These are phyloP conservation scores for Heliosperma pusillum DNA, from an alignment of 148 eudicot genomes.

Conservation along the genomic window DNA sequence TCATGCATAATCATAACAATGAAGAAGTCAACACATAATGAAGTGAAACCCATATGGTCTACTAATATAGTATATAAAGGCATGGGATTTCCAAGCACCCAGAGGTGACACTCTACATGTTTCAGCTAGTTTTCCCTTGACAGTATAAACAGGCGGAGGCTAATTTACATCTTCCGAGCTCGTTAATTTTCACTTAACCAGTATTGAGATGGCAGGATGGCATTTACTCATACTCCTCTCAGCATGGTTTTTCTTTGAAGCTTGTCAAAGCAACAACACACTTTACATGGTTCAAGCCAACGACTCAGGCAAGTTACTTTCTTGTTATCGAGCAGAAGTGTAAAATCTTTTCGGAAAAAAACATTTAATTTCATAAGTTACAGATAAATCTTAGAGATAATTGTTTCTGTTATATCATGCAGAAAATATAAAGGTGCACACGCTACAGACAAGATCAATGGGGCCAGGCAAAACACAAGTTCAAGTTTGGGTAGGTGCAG, in stretches of 20 bases:
- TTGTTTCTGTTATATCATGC: slow-evolving; percentile 20
- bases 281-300: slow-evolving; percentile 34
- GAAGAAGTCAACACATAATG: slow-evolving; percentile 47
- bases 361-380: slow-evolving; percentile 5
- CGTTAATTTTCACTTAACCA: slow-evolving; percentile 20
- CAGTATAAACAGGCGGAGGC: slow-evolving; percentile 19
- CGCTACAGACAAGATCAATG: slow-evolving; percentile 25
- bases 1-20: slow-evolving; percentile 45
- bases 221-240: slow-evolving; percentile 28
- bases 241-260: slow-evolving; percentile 35
- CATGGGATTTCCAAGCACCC: slow-evolving; percentile 42
- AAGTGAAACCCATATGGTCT: slow-evolving; percentile 22
- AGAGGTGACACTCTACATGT: slow-evolving; percentile 23
- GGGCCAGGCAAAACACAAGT: slow-evolving; percentile 13
- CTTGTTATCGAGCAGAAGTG: background rate
- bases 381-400: background rate
- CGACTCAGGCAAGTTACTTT: slow-evolving; percentile 36
- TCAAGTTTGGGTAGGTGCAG: slow-evolving; percentile 34
- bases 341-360: background rate
- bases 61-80: slow-evolving; percentile 29
- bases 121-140: slow-evolving; percentile 27
- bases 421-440: slow-evolving; percentile 37
- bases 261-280: slow-evolving; percentile 22
- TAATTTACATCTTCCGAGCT: slow-evolving; percentile 11
- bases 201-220: slow-evolving; percentile 34